These are phyloP conservation scores for Ceratobasidium sp. DNA, from an alignment of 1,284 basidiomycete species.

Conservation along the genomic window DNA sequence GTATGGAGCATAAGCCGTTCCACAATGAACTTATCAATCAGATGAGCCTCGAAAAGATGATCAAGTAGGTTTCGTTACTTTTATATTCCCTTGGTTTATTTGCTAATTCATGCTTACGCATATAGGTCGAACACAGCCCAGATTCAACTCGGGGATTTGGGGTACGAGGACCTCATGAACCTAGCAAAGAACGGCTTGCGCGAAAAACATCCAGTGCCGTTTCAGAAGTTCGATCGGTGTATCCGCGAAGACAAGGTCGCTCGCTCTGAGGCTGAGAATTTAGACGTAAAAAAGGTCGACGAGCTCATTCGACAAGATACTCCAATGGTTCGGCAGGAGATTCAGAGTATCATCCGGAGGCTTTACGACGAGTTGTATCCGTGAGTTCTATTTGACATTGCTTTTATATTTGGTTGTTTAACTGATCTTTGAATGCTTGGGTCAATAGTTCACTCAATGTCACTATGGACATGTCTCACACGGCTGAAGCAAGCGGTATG, in stretches of 20 bases:
- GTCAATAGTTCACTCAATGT: conserved; percentile 1
- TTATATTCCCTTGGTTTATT: not conserved
- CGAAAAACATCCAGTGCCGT: not conserved
- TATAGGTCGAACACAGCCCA: conserved; percentile 7
- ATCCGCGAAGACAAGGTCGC: not conserved
- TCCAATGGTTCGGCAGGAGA: conserved; percentile 7
- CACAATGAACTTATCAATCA: not conserved
- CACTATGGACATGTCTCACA: not conserved
- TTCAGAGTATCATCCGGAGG: conserved; percentile 17
- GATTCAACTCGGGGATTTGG: conserved; percentile 18
- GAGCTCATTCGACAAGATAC: not conserved
- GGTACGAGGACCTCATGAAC: not conserved
- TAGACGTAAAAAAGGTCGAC: not conserved
- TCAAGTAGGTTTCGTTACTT: not conserved
- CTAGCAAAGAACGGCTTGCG: conserved; percentile 10
- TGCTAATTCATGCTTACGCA: not conserved
- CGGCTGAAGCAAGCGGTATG: conserved; percentile 21
- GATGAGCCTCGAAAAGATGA: conserved; percentile 27
- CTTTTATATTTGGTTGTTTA: not conserved
- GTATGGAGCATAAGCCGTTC: not conserved
- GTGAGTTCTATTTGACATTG: not conserved
- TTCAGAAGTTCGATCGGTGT: not conserved
- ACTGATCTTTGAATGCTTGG: not conserved
- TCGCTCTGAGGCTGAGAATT: not conserved
- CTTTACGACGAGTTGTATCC: conserved; percentile 11